These are phyloP conservation scores for Macrolepiota dolichaula DNA, from an alignment of 768 basidiomycete species.

Conservation along the genomic window DNA sequence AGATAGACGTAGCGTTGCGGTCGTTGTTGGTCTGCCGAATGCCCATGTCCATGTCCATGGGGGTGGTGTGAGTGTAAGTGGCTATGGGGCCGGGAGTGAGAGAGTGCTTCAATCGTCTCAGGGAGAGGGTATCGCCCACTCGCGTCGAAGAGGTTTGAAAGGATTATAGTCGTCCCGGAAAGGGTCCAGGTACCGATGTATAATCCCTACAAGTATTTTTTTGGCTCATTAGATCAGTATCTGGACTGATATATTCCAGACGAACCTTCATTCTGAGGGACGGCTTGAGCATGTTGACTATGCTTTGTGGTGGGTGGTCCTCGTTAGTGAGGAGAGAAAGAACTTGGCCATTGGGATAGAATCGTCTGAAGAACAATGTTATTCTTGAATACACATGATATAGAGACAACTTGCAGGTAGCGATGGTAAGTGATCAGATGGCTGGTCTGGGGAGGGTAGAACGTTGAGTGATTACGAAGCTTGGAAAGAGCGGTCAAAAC, in stretches of 20 bases:
- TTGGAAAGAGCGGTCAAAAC: constrained; percentile 19
- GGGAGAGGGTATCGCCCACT: constrained; percentile 31
- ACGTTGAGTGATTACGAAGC: constrained; percentile 10
- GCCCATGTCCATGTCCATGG: neutral
- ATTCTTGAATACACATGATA: neutral
- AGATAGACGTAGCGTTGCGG: constrained; percentile 59
- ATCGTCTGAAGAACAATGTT: constrained; percentile 51
- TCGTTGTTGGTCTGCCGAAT: constrained; percentile 20
- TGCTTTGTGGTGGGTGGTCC: constrained; percentile 61
- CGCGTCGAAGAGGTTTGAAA: constrained; percentile 65
- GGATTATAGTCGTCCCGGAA: constrained; percentile 52
- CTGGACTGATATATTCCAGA: neutral
- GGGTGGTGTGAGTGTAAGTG: constrained; percentile 2
- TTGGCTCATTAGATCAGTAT: neutral
- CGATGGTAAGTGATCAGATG: constrained; percentile 93
- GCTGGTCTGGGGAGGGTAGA: constrained; percentile 47
- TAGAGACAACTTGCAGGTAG: constrained; percentile 59
- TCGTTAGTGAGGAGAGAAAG: constrained; percentile 85
- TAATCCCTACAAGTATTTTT: constrained; percentile 51
- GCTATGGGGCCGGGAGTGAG: constrained; percentile 1
- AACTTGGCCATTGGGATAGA: constrained; percentile 84
- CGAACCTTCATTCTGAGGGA: constrained; percentile 73
- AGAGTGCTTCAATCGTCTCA: neutral
- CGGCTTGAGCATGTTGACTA: constrained; percentile 76
- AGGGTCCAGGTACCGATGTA: constrained; percentile 72